Evolutionary conservation across 192 early-diverging fungal species (phyloP).

Genomic region (Umbelopsis vinacea): DNA sequence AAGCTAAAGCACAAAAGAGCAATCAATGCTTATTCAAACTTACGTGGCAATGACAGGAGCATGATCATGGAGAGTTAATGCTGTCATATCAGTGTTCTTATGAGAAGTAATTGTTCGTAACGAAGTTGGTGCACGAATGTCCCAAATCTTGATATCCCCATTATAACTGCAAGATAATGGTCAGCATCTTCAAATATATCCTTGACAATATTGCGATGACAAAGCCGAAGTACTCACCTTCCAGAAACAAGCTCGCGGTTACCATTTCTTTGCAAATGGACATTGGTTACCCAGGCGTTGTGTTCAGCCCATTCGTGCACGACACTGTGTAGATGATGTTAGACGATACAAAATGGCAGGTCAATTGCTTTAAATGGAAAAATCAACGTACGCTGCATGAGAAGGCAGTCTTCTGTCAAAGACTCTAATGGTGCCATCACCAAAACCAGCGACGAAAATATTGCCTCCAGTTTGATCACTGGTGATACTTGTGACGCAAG

Average conservation of each 20-base stretch:
- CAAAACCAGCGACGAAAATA: conserved; percentile 73
- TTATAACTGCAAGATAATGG: conserved; percentile 30
- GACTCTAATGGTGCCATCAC: conserved; percentile 70
- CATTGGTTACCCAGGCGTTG: conserved; percentile 59
- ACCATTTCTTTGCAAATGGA: conserved; percentile 57
- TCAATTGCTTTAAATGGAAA: neutral
- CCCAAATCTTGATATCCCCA: conserved; percentile 67
- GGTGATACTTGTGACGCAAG: conserved; percentile 66
- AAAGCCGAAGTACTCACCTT: conserved; percentile 45
- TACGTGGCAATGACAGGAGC: conserved; percentile 65
- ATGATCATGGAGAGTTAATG: conserved; percentile 65
- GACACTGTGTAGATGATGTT: conserved; percentile 42
- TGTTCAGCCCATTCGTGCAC: conserved; percentile 66
- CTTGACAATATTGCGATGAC: neutral
- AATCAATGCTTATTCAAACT: neutral
- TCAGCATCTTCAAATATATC: neutral
- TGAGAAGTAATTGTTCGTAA: conserved; percentile 46
- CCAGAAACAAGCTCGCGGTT: conserved; percentile 70
- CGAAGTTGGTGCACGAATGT: conserved; percentile 54
- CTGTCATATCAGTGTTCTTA: conserved; percentile 51
- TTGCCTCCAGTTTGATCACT: conserved; percentile 66
- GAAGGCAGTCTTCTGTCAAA: conserved; percentile 68
- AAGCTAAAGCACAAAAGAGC: too few species aligned
- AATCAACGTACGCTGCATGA: conserved; percentile 52
- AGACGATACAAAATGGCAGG: neutral